Conservation (phyloP, 257 asterid genomes). For the Solanum megistacrolobum region DNA sequence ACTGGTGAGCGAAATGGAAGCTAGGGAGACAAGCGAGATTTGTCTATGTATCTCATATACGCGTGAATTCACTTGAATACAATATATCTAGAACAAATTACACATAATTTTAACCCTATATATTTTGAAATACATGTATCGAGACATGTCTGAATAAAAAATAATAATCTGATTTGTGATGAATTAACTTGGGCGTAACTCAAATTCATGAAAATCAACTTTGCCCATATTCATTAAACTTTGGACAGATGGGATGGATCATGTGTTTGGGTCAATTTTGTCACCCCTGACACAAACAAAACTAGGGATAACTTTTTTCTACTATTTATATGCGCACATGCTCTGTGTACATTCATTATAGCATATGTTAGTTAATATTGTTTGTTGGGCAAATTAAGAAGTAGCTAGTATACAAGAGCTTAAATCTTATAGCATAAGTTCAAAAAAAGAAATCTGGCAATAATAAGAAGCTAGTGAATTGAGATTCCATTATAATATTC, state of each 20-base stretch:
- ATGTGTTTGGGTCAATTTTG: neutral
- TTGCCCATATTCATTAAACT: neutral
- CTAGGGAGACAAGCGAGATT: neutral
- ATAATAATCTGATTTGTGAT: neutral
- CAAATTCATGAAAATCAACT: no score
- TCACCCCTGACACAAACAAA: neutral
- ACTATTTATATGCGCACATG: neutral
- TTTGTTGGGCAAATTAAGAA: neutral
- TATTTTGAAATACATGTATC: no score
- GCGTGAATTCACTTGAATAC: neutral
- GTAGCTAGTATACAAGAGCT: neutral
- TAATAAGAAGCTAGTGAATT: neutral
- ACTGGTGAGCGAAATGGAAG: neutral
- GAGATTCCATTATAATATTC: neutral
- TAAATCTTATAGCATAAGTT: neutral
- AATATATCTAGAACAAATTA: no score
- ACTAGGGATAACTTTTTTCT: neutral
- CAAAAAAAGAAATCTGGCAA: neutral
- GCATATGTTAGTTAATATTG: neutral
- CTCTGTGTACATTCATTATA: neutral
- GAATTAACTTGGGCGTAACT: neutral
- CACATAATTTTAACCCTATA: rapidly evolving
- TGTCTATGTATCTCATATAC: neutral
- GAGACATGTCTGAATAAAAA: no score
- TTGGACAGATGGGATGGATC: neutral